Conservation (phyloP, 176 grass and related monocot species). For the Aegilops speltoides region DNA sequence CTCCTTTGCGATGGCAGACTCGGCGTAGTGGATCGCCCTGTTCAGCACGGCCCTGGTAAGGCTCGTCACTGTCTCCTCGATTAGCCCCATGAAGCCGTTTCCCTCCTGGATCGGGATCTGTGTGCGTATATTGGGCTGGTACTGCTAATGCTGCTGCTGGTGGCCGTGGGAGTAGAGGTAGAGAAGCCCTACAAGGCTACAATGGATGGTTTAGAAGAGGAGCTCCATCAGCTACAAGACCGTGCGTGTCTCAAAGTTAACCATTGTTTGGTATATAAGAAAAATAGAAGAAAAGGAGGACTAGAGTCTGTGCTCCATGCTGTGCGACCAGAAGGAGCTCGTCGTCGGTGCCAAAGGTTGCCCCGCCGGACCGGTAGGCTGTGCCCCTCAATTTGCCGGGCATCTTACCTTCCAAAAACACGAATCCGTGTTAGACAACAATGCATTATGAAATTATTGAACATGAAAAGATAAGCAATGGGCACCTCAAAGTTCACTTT, state of each 20-base stretch:
- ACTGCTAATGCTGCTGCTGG: background rate
- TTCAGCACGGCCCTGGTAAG: constrained; percentile 7
- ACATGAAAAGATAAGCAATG: background rate
- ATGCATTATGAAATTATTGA: background rate
- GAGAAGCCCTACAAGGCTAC: background rate
- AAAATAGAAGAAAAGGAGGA: background rate
- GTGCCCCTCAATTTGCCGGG: background rate
- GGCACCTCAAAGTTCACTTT: background rate
- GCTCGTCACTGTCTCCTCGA: background rate
- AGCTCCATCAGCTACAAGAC: background rate
- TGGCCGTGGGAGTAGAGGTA: background rate
- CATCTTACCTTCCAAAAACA: background rate
- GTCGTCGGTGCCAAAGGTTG: background rate
- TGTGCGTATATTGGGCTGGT: background rate
- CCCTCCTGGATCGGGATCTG: background rate
- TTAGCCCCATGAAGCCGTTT: background rate
- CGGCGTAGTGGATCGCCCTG: background rate
- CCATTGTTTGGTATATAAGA: background rate
- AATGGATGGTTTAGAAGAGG: background rate
- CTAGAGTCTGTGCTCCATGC: background rate
- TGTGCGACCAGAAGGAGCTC: background rate
- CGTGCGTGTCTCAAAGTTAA: background rate
- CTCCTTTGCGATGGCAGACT: background rate
- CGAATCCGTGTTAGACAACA: background rate
- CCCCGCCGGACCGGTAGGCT: background rate